Conservation (phyloP, 75 land plant species). For the Picea sitchensis region DNA sequence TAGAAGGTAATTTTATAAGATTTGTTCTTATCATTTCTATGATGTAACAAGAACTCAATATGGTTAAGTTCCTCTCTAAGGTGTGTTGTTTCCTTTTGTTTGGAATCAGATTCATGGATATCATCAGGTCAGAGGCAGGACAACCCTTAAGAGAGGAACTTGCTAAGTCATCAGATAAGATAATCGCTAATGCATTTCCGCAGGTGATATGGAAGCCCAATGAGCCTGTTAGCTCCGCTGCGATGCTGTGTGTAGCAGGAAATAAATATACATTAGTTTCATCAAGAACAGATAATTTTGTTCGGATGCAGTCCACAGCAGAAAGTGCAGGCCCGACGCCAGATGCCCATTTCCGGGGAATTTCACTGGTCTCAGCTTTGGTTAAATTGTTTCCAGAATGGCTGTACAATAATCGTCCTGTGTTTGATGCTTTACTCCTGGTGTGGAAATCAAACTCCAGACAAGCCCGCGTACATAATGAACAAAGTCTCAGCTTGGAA, state of each 20-base stretch:
- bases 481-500: conserved; percentile 70
- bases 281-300: conserved; percentile 35
- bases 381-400: conserved; percentile 95
- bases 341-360: conserved; percentile 93
- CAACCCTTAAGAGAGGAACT: conserved; percentile 90
- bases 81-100: not conserved
- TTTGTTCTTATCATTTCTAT: not conserved
- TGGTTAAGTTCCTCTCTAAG: not conserved
- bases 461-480: conserved; percentile 76
- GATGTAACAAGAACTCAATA: not conserved
- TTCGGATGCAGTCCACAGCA: conserved; percentile 21
- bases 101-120: conserved; percentile 82
- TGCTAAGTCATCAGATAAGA: conserved; percentile 88
- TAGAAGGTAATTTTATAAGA: conserved; percentile 56
- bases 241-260: conserved; percentile 12
- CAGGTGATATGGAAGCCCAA: conserved; percentile 31
- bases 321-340: conserved; percentile 26
- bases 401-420: conserved; percentile 68
- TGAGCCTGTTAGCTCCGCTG: conserved; percentile 25
- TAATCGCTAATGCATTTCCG: conserved; percentile 73
- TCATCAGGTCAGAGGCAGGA: conserved; percentile 93
- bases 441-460: conserved; percentile 95
- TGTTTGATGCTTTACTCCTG: conserved; percentile 83
- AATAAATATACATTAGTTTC: conserved; percentile 36
- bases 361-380: conserved; percentile 68